Conservation (phyloP, 345 rosid genomes). For the Limnanthes douglasii region DNA sequence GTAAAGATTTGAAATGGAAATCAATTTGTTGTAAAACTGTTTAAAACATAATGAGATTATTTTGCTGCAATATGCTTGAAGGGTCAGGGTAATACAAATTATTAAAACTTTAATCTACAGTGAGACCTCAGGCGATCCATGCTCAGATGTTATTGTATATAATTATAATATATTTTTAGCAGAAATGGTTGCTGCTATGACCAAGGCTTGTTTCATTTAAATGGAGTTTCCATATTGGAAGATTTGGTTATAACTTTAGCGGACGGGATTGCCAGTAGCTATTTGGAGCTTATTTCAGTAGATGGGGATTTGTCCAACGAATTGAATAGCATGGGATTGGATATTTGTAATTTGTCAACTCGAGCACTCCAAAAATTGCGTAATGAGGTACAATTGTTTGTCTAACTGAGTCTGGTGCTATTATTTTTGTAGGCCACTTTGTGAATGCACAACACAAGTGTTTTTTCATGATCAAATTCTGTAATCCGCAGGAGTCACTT, state of each 20-base stretch:
- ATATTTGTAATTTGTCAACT: slow-evolving; percentile 66
- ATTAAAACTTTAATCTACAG: slow-evolving; percentile 1
- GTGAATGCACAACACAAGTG: too few relatives aligned
- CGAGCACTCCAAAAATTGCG: slow-evolving; percentile 75
- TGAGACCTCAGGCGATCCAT: slow-evolving; percentile 1
- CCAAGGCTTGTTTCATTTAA: slow-evolving; percentile 30
- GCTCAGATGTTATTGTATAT: slow-evolving; percentile 1
- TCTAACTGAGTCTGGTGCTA: background rate
- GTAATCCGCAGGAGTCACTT: too few relatives aligned
- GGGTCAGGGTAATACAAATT: too few relatives aligned
- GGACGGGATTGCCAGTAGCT: slow-evolving; percentile 66
- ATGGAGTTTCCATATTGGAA: slow-evolving; percentile 68
- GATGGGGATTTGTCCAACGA: slow-evolving; percentile 65
- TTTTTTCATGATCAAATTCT: too few relatives aligned
- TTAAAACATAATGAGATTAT: too few relatives aligned
- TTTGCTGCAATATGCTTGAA: too few relatives aligned
- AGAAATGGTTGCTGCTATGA: slow-evolving; percentile 43
- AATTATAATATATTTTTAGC: too few relatives aligned
- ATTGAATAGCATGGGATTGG: slow-evolving; percentile 31
- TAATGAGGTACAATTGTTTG: slow-evolving; percentile 45
- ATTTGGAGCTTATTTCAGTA: slow-evolving; percentile 84
- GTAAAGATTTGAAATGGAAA: too few relatives aligned
- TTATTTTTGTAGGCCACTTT: background rate
- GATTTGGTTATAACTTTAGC: slow-evolving; percentile 79
- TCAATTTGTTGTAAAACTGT: too few relatives aligned